Conservation (phyloP, 495 filamentous ascomycete genomes). For the Halenospora varia region DNA sequence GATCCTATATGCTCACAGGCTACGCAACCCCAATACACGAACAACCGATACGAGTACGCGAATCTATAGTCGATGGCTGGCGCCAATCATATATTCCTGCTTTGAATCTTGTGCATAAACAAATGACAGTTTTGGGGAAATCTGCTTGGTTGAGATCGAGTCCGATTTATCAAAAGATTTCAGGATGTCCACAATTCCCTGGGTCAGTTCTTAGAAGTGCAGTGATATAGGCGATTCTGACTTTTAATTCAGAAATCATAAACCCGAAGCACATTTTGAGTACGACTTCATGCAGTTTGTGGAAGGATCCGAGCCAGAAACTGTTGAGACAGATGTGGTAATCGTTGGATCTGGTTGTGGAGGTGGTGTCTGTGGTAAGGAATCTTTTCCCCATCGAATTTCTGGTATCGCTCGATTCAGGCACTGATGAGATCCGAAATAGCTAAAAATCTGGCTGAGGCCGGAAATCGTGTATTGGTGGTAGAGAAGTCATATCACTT, state of each 20-base stretch:
- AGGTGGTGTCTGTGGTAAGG: conserved; percentile 57
- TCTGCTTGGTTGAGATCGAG: conserved; percentile 56
- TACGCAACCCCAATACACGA: conserved; percentile 56
- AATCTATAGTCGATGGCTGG: conserved; percentile 59
- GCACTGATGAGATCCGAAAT: no score
- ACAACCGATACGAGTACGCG: conserved; percentile 56
- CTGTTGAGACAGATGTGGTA: conserved; percentile 74
- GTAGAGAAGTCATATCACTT: conserved; percentile 81
- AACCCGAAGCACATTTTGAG: conserved; percentile 44
- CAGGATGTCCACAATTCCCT: conserved; percentile 60
- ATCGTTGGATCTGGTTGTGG: conserved; percentile 87
- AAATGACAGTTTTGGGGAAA: conserved; percentile 50
- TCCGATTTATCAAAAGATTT: conserved; percentile 49
- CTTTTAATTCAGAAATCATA: conserved; percentile 41
- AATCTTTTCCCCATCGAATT: no score
- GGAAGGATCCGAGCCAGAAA: conserved; percentile 33
- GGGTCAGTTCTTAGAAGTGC: no score
- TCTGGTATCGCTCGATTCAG: no score
- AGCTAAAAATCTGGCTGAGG: conserved; percentile 76
- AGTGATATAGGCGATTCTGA: not conserved
- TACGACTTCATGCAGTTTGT: conserved; percentile 48
- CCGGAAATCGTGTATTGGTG: conserved; percentile 69
- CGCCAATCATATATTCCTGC: conserved; percentile 51
- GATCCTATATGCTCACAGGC: conserved; percentile 64
- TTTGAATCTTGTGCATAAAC: conserved; percentile 52